These are phyloP conservation scores for Microsporum canis DNA, from an alignment of 2,329 filamentous ascomycete genomes.

Conservation along the genomic window DNA sequence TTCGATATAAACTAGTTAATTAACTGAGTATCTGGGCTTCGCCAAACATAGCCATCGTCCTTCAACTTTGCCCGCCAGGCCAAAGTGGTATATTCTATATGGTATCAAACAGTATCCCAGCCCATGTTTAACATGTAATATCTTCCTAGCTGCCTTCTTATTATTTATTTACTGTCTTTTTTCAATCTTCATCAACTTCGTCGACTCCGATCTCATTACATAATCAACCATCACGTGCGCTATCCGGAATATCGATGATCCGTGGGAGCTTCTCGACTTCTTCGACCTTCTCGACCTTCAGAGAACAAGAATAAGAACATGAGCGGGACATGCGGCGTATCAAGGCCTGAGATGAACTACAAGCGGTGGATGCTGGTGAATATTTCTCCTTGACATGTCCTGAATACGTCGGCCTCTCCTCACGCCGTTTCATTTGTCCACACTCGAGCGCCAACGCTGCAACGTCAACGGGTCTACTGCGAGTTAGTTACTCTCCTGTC, in stretches of 20 bases:
- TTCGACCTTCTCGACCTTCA: neutral
- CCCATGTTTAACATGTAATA: no score
- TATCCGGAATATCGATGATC: neutral
- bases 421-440: neutral
- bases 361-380: neutral
- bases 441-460: neutral
- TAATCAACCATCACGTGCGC: neutral
- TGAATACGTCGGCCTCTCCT: neutral
- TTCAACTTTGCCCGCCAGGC: no score
- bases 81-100: no score
- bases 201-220: neutral
- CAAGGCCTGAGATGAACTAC: neutral
- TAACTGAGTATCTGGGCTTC: no score
- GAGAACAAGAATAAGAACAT: neutral
- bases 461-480: neutral
- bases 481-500: neutral
- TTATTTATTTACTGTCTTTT: neutral
- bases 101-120: no score
- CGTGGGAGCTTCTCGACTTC: neutral
- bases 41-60: no score
- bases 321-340: neutral
- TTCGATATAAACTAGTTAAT: no score
- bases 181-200: neutral
- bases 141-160: no score
- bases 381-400: neutral